Base-by-base conservation (phyloP, 2,329 filamentous ascomycete species). In the Diaporthe ampelina region DNA sequence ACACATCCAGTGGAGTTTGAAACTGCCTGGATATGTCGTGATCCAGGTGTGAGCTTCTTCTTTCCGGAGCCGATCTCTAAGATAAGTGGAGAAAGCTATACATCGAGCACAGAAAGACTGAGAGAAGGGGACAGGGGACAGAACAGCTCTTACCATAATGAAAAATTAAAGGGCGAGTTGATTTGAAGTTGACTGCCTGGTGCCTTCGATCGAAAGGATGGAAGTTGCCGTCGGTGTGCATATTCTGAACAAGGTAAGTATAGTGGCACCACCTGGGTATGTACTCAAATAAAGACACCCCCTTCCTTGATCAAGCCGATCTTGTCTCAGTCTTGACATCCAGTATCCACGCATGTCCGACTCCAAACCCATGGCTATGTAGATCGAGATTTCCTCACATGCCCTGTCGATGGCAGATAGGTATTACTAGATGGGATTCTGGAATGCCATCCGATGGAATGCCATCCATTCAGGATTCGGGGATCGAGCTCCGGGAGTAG, bases 321-420 rank as follows among this genome's bases (percentile, higher is more conserved):
- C 61, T 6, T 68, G 63, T 68, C 63, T 68, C 63, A 54, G 21
- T 24, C 19, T 2, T 3, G 61, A 54, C 45, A 37, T 9, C 2
- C 9, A 8, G 2, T 2, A 68, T 40, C 13, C 45, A 68, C 32
- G 48, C 48, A 11, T 52, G 8, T 26, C 15, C 45, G 11, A 67
- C n/a, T n/a, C 15, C 24, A 52, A 10, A 19, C 48, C 48, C 13
- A 40, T 54, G n/a, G n/a, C 6, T 9, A 40, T 54, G 63, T 40
- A 54, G 63, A 68, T 68, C 63, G 48, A 35, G 63, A 54, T 54
- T 54, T 68, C 21, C 26, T 40, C 63, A 40, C 63, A 68, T 68
- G n/a, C 48, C 48, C 63, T 37, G 32, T 21, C 15, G 19, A 35
- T 52, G 45, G 8, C n/a, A 68, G 24, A 6, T 3, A 21, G 45